Evolutionary conservation across 208 protist species (phyloP).

Genomic region (Naegleria gruberi): DNA sequence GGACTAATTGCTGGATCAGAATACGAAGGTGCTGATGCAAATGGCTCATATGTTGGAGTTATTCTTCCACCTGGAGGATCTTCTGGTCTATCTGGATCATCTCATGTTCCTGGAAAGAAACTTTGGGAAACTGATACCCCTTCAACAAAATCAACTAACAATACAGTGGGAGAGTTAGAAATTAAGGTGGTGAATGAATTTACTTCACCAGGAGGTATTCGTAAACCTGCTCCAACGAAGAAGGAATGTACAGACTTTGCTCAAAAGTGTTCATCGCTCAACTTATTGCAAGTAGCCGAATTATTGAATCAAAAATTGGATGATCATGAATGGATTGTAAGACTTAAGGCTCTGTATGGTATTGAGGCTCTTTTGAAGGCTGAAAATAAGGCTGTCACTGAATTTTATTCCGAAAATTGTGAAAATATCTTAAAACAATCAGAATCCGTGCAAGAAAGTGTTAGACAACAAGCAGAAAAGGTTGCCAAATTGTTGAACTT

Average conservation of each 20-base stretch:
- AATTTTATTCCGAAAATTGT: not conserved
- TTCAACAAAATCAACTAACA: not conserved
- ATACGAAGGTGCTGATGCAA: not conserved
- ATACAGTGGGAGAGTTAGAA: not conserved
- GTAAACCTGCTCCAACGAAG: not conserved
- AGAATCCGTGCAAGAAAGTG: not conserved
- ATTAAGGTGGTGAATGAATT: constrained; percentile 1
- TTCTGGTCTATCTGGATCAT: not conserved
- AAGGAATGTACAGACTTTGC: not conserved
- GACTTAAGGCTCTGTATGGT: not conserved
- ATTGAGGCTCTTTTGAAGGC: not conserved
- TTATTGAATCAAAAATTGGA: not conserved
- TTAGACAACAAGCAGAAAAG: not conserved
- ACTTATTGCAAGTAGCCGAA: not conserved
- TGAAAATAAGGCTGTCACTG: not conserved
- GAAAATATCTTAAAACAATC: not conserved
- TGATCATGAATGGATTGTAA: not conserved
- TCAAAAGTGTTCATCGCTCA: not conserved
- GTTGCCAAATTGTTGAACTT: not conserved
- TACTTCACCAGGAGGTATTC: not conserved
- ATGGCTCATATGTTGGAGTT: not conserved
- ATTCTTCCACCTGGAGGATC: not conserved
- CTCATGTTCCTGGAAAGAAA: not conserved
- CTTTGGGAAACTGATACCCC: not conserved
- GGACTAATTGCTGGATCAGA: not conserved